These are phyloP conservation scores for Beta vulgaris DNA, from an alignment of 148 eudicot species.

Conservation along the genomic window DNA sequence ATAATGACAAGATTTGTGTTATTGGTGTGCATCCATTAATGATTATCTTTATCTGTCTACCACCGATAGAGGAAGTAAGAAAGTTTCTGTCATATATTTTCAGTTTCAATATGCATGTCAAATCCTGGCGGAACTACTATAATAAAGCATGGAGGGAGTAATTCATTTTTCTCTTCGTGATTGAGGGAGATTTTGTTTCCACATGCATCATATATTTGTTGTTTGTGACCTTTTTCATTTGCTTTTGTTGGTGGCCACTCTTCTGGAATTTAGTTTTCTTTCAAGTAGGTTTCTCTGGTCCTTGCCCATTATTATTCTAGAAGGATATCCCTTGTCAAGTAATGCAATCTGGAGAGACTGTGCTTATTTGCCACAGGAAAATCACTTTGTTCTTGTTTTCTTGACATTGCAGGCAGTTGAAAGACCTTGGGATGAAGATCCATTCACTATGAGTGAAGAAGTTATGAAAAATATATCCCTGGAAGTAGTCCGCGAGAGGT, in stretches of 20 bases:
- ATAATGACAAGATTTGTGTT: neutral
- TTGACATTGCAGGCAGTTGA: conserved; percentile 52
- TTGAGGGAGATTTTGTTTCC: neutral
- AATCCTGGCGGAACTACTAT: too few species aligned
- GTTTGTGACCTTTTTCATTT: neutral
- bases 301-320: neutral
- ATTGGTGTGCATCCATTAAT: neutral
- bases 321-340: neutral
- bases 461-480: conserved; percentile 91
- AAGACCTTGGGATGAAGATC: conserved; percentile 99
- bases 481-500: conserved; percentile 89
- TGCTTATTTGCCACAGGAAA: neutral
- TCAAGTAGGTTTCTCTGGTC: neutral
- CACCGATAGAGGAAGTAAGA: too few species aligned
- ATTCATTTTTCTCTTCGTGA: neutral
- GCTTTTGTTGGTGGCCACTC: neutral
- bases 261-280: neutral
- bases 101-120: too few species aligned
- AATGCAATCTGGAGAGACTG: neutral
- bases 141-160: too few species aligned
- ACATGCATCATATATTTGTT: neutral
- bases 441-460: conserved; percentile 81
- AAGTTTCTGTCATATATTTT: too few species aligned
- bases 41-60: too few species aligned
- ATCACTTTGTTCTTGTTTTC: neutral